Base-by-base conservation (phyloP, 441 rosid genomes). In the Sinapis alba region DNA sequence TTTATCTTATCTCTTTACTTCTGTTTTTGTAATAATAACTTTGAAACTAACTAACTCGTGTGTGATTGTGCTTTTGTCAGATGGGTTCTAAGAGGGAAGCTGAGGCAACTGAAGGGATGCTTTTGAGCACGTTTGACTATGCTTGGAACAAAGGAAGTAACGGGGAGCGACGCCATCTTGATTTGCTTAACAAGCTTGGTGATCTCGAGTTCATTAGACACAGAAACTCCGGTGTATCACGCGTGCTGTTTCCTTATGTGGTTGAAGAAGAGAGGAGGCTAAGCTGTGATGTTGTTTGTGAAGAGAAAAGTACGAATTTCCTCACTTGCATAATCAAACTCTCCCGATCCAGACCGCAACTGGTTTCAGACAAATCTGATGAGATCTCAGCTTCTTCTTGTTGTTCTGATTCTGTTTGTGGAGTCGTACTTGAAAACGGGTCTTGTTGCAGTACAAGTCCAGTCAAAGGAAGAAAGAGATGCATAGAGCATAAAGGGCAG, bases 61-160 rank as follows among this genome's bases (percentile, higher is more conserved):
- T 62, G 5, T 20, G 58, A 15, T 47, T 47, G 11, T 15, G 12
- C 41, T 7, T 12, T 65, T 66, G 8, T 34, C 76, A 92, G 99
- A 86, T 88, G 93, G 69, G 81, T 61, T 79, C 80, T 72, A 92
- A 90, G 80, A 87, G 72, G 51, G 84, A 64, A 54, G 97, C 98
- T 60, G 75, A 80, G 72, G 80, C 80, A 75, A 83, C 86, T 45
- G 97, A 92, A 81, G 78, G 84, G 11, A 68, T 56, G 79, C 85
- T 92, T 61, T 86, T 95, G 28, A 20, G 69, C 32, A 86, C 83
- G 21, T 92, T 92, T 76, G 97, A 95, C 77, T 92, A 92, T 76
- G 99, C 94, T 6, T 95, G 98, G 99, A 95, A 95, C 74, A 92
- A 86, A 84, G 94, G 93, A 1, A 68, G 88, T 23, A 92, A 95